Evolutionary conservation across 1,139 yeast genomes (phyloP).

Genomic region (Suhomyces guaymorum): DNA sequence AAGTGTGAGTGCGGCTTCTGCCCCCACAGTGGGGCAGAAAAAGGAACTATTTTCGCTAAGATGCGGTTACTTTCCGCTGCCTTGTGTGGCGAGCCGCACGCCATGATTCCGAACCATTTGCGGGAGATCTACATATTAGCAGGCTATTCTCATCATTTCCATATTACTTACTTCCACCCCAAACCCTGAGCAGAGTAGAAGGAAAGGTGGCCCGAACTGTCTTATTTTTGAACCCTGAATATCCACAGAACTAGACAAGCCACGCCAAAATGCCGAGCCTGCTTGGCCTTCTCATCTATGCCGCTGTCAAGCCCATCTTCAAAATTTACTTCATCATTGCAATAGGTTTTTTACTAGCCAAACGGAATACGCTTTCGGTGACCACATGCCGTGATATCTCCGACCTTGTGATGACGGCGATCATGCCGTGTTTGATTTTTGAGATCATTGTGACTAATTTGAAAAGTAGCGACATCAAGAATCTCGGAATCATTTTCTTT

Average conservation of each 20-base stretch:
- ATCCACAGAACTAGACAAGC: neutral
- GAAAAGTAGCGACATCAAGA: slow-evolving; percentile 69
- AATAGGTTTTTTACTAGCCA: slow-evolving; percentile 69
- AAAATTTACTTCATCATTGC: slow-evolving; percentile 78
- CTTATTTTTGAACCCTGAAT: no score
- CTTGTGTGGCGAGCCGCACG: no score
- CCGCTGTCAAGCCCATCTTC: slow-evolving; percentile 83
- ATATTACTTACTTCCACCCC: no score
- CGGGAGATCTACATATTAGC: no score
- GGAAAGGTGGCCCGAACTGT: no score
- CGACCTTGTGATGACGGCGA: slow-evolving; percentile 66
- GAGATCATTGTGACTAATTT: slow-evolving; percentile 71
- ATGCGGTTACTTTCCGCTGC: no score
- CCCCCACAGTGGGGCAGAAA: no score
- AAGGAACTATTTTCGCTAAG: no score
- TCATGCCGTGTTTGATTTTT: slow-evolving; percentile 79
- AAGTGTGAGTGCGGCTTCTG: no score
- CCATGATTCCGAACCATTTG: no score
- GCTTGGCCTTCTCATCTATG: slow-evolving; percentile 71
- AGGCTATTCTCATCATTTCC: no score
- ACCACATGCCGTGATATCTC: slow-evolving; percentile 76
- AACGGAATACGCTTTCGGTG: slow-evolving; percentile 65
- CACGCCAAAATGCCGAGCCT: slow-evolving; percentile 18
- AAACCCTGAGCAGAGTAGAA: no score
- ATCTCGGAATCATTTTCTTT: slow-evolving; percentile 71